These are phyloP conservation scores for Desmodesmus armatus DNA, from an alignment of 139 green algal species.

Conservation along the genomic window DNA sequence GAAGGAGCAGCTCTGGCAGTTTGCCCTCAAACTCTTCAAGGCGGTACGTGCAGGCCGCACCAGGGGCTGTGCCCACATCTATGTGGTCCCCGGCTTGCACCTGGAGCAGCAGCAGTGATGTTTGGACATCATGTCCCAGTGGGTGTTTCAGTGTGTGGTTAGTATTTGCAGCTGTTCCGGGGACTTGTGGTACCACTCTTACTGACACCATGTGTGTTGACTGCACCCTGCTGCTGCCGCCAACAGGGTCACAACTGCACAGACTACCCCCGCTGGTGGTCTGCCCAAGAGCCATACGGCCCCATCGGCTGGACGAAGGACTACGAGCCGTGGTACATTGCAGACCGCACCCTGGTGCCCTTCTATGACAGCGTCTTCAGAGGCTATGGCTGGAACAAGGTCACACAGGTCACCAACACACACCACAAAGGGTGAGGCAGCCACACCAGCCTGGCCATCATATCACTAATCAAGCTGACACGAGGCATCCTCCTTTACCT, in stretches of 20 bases:
- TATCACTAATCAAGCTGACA: too few relatives aligned
- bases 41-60: conserved; percentile 12
- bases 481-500: too few relatives aligned
- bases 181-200: background rate
- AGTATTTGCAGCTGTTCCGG: background rate
- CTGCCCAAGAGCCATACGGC: background rate
- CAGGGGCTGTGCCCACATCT: too few relatives aligned
- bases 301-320: background rate
- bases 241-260: conserved; percentile 35
- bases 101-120: too few relatives aligned
- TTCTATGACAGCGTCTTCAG: conserved; percentile 63
- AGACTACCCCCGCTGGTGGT: conserved; percentile 26
- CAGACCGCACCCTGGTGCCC: conserved; percentile 30
- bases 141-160: background rate
- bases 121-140: too few relatives aligned
- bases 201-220: too few relatives aligned
- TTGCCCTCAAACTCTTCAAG: conserved; percentile 26
- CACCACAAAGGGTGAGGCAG: conserved; percentile 1
- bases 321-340: conserved; percentile 71
- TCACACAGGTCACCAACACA: conserved; percentile 37
- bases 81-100: too few relatives aligned
- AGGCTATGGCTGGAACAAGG: conserved; percentile 73
- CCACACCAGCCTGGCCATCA: background rate
- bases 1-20: conserved; percentile 12
- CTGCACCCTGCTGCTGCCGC: background rate